phyloP scores from a whole-genome alignment of 2,329 filamentous ascomycete genomes.

The Fusarium circinatum region DNA sequence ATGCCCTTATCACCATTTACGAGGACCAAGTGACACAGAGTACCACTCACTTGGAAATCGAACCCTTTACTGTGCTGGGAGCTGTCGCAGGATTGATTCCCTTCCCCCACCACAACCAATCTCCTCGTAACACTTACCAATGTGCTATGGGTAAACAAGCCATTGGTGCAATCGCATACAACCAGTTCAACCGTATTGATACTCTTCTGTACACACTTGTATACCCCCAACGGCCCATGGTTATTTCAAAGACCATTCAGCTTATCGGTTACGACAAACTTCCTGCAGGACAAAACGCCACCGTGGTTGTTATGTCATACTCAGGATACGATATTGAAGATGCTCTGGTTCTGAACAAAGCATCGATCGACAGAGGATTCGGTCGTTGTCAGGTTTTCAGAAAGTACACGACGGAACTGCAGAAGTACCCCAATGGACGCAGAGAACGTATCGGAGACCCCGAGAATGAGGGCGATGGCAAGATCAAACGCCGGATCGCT shows the following conservation, averaged over 20 bases:
- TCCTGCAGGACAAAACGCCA: constrained; percentile 95
- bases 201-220: constrained; percentile 96
- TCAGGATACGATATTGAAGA: constrained; percentile 99
- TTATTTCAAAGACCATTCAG: constrained; percentile 96
- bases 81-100: constrained; percentile 96
- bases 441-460: constrained; percentile 73
- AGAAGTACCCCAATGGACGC: constrained; percentile 87
- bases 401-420: constrained; percentile 87
- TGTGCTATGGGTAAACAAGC: constrained; percentile 99
- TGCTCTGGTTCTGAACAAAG: constrained; percentile 95
- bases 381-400: constrained; percentile 98
- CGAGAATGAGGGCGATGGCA: constrained; percentile 66
- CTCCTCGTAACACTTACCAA: constrained; percentile 97
- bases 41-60: constrained; percentile 96
- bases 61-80: constrained; percentile 95
- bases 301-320: constrained; percentile 98
- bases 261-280: constrained; percentile 97
- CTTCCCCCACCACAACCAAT: constrained; percentile 99
- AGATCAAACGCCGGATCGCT: constrained; percentile 67
- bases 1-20: constrained; percentile 90
- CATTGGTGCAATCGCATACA: constrained; percentile 97
- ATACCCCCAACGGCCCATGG: constrained; percentile 97
- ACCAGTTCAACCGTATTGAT: constrained; percentile 97
- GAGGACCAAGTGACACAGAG: constrained; percentile 84
- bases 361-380: constrained; percentile 92